Conservation (phyloP, 768 basidiomycete genomes). For the Boletus vermiculosoides region DNA sequence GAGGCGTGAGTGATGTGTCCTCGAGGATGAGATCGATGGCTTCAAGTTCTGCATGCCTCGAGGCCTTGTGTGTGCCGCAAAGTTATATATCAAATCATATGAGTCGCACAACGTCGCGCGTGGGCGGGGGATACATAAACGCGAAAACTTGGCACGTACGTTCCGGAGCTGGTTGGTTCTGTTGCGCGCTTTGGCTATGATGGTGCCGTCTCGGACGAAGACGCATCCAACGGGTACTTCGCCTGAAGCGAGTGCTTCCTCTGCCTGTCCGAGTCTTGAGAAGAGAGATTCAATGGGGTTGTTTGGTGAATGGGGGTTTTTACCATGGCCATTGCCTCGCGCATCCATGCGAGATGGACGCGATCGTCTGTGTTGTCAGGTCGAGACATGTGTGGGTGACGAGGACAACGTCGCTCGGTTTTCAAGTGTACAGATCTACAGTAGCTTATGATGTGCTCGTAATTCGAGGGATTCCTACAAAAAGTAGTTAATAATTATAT, state of each 20-base stretch:
- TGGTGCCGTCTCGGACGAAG: slow-evolving; percentile 73
- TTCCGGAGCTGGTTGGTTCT: slow-evolving; percentile 93
- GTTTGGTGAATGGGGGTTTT: slow-evolving; percentile 6
- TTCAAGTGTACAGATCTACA: neutral
- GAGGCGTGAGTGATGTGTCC: slow-evolving; percentile 55
- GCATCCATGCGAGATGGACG: slow-evolving; percentile 69
- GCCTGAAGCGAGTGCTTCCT: slow-evolving; percentile 77
- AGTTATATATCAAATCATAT: neutral
- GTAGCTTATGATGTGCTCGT: too few species aligned
- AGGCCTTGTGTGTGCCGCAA: slow-evolving; percentile 63
- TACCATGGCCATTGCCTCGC: slow-evolving; percentile 80
- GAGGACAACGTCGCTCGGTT: neutral
- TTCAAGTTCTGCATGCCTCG: slow-evolving; percentile 95
- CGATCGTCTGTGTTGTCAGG: slow-evolving; percentile 8
- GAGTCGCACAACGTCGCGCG: neutral
- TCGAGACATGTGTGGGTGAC: neutral
- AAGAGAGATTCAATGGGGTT: neutral
- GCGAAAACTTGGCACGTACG: slow-evolving; percentile 44
- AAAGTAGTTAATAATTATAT: too few species aligned
- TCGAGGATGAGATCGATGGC: slow-evolving; percentile 88
- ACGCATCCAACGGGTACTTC: slow-evolving; percentile 98
- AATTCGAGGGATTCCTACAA: too few species aligned
- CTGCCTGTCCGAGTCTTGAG: slow-evolving; percentile 50
- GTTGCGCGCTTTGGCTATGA: slow-evolving; percentile 88
- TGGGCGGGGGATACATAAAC: neutral